Evolutionary conservation across 2,329 filamentous ascomycete species (phyloP).

Genomic region (Huntiella abstrusa): DNA sequence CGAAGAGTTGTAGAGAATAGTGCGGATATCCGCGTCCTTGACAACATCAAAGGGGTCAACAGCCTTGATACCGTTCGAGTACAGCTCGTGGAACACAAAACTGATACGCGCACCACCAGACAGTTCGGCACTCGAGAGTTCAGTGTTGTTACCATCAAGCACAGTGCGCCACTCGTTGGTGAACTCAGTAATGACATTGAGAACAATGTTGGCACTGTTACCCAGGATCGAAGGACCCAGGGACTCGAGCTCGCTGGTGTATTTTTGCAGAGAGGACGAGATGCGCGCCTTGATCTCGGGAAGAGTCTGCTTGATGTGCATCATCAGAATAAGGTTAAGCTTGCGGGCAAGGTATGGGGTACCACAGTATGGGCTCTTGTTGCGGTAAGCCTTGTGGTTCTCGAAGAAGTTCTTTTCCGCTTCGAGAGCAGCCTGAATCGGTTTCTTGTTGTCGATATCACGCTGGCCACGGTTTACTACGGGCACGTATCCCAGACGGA

Average conservation of each 20-base stretch:
- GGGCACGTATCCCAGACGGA: conserved; percentile 86
- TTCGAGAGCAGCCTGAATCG: conserved; percentile 77
- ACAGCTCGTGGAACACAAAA: conserved; percentile 97
- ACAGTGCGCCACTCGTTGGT: conserved; percentile 95
- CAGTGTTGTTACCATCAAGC: conserved; percentile 88
- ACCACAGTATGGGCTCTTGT: conserved; percentile 97
- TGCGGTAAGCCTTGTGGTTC: conserved; percentile 93
- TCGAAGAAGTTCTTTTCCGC: conserved; percentile 96
- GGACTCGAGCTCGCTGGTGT: conserved; percentile 58
- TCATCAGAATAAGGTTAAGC: conserved; percentile 97
- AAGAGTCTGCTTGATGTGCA: conserved; percentile 99
- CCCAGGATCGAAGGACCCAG: conserved; percentile 89
- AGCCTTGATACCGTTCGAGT: conserved; percentile 92
- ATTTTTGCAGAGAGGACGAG: conserved; percentile 83
- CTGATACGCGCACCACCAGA: conserved; percentile 96
- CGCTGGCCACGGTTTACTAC: conserved; percentile 96
- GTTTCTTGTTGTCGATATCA: conserved; percentile 96
- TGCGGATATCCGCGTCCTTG: conserved; percentile 94
- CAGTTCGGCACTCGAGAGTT: conserved; percentile 82
- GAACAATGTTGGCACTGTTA: conserved; percentile 86
- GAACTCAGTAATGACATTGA: conserved; percentile 98
- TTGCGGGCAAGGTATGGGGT: conserved; percentile 94
- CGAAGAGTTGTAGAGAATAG: conserved; percentile 97
- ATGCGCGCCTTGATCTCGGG: conserved; percentile 98
- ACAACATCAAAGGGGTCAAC: conserved; percentile 94